phyloP scores from a whole-genome alignment of 352 stramenopile genomes.

The Thalassiosira mediterranea region DNA sequence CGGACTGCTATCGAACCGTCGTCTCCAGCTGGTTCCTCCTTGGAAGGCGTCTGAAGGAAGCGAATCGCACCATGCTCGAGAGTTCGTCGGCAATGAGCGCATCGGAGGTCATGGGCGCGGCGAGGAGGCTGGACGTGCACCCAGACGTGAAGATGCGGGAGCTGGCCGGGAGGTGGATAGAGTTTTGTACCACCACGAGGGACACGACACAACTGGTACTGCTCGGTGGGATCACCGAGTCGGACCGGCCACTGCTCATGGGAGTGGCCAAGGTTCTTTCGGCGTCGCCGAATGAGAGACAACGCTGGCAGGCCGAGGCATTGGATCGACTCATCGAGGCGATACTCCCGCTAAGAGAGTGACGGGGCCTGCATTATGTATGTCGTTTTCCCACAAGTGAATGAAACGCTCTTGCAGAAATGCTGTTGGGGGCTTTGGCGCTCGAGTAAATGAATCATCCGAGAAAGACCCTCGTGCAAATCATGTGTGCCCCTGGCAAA shows the following conservation, averaged over 20 bases:
- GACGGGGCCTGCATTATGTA: too few relatives aligned
- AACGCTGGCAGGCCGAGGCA: too few relatives aligned
- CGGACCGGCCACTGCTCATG: constrained; percentile 20
- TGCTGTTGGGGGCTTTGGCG: too few relatives aligned
- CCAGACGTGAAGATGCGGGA: constrained; percentile 13
- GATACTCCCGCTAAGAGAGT: too few relatives aligned
- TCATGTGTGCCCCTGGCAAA: too few relatives aligned
- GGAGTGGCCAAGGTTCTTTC: constrained; percentile 13
- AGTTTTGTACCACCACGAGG: constrained; percentile 13
- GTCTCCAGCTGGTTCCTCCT: constrained; percentile 23
- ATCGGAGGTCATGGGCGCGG: background rate
- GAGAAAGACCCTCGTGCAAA: too few relatives aligned
- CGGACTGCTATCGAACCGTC: constrained; percentile 6
- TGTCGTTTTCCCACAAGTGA: too few relatives aligned
- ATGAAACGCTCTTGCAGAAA: too few relatives aligned
- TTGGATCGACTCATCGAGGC: too few relatives aligned
- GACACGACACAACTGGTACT: background rate
- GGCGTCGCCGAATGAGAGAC: too few relatives aligned
- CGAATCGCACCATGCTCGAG: background rate
- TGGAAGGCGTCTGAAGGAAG: background rate
- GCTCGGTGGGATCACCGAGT: constrained; percentile 1
- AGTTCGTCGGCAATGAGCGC: background rate
- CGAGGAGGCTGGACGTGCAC: background rate
- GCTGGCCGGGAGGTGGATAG: constrained; percentile 15
- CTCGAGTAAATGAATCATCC: too few relatives aligned